phyloP scores from a whole-genome alignment of 805 yeast genomes.

The Candida quercuum region DNA sequence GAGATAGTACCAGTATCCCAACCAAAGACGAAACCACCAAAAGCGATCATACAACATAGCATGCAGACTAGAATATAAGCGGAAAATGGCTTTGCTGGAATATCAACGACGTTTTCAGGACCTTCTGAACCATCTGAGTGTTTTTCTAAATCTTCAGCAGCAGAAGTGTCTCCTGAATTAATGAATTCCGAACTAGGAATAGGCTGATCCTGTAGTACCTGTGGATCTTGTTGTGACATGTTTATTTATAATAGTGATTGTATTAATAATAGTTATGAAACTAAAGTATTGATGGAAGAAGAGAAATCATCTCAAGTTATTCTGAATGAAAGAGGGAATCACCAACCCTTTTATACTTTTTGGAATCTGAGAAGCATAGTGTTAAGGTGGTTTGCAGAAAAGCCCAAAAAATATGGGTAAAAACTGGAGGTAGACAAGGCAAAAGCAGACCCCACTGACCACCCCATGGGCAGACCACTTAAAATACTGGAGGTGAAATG shows the following conservation, averaged over 20 bases:
- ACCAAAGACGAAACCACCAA: slow-evolving; percentile 76
- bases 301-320: neutral
- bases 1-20: slow-evolving; percentile 81
- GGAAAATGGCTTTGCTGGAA: slow-evolving; percentile 29
- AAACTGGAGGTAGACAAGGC: too few species aligned
- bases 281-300: neutral
- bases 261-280: too few species aligned
- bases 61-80: slow-evolving; percentile 25
- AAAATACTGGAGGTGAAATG: too few species aligned
- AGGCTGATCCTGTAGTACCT: slow-evolving; percentile 6
- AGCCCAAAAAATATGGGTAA: too few species aligned
- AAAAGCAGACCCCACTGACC: too few species aligned
- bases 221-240: slow-evolving; percentile 15
- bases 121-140: slow-evolving; percentile 12
- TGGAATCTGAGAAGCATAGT: too few species aligned
- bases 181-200: slow-evolving; percentile 5
- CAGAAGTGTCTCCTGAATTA: slow-evolving; percentile 19
- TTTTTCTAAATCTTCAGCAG: slow-evolving; percentile 12
- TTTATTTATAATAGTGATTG: neutral
- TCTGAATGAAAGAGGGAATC: neutral
- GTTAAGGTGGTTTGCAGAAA: too few species aligned
- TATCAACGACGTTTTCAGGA: slow-evolving; percentile 5
- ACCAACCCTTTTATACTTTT: neutral
- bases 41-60: slow-evolving; percentile 46
- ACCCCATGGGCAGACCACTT: too few species aligned